These are phyloP conservation scores for Adansonia madagascariensis DNA, from an alignment of 441 rosid genomes.

Conservation along the genomic window DNA sequence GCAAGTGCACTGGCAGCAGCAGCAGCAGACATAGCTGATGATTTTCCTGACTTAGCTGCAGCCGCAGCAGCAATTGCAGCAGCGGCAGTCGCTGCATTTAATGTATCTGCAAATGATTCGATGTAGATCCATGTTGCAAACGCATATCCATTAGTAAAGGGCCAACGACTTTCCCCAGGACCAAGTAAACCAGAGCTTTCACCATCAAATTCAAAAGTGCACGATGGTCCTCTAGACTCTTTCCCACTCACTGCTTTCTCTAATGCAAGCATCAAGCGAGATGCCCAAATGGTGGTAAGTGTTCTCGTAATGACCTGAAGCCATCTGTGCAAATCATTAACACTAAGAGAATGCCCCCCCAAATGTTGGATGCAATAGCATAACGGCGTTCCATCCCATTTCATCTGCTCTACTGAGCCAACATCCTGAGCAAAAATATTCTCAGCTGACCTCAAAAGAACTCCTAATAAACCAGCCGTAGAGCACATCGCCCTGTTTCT, in stretches of 20 bases:
- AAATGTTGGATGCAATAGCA: slow-evolving; percentile 85
- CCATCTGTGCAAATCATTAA: slow-evolving; percentile 83
- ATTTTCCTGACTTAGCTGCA: slow-evolving; percentile 97
- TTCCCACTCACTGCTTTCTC: slow-evolving; percentile 95
- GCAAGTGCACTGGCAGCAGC: slow-evolving; percentile 99
- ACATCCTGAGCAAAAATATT: slow-evolving; percentile 71
- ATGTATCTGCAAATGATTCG: slow-evolving; percentile 98
- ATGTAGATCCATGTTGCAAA: slow-evolving; percentile 98
- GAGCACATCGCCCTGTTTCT: slow-evolving; percentile 99
- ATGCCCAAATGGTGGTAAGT: slow-evolving; percentile 69
- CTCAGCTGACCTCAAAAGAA: slow-evolving; percentile 87
- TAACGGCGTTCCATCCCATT: slow-evolving; percentile 82
- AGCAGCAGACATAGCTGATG: slow-evolving; percentile 99
- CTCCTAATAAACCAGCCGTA: slow-evolving; percentile 85
- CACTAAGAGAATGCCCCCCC: slow-evolving; percentile 91
- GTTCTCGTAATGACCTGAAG: slow-evolving; percentile 69
- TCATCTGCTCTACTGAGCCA: slow-evolving; percentile 46
- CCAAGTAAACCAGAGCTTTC: slow-evolving; percentile 99
- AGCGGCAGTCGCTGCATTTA: slow-evolving; percentile 96
- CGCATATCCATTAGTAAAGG: slow-evolving; percentile 90
- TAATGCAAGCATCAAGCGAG: slow-evolving; percentile 70
- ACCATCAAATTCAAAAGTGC: slow-evolving; percentile 98
- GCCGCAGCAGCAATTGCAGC: slow-evolving; percentile 99
- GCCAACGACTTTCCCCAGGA: slow-evolving; percentile 99
- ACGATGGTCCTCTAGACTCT: slow-evolving; percentile 94